Conservation (phyloP, 495 filamentous ascomycete species). For the Neurospora sp. region DNA sequence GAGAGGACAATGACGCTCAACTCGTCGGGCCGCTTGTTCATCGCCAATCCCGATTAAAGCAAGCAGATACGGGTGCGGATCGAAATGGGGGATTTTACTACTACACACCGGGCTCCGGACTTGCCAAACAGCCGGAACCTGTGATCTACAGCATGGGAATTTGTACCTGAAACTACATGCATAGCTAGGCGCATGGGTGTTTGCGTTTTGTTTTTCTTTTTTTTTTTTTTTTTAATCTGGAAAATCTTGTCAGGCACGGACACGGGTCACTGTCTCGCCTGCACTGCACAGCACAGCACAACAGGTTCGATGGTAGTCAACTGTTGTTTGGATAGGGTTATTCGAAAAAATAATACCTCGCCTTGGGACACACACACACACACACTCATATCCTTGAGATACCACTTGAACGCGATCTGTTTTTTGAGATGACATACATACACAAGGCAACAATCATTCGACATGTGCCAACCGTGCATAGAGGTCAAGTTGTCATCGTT, state of each 20-base stretch:
- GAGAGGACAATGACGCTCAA: slow-evolving; percentile 82
- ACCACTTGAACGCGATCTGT: not conserved
- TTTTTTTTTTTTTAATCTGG: not conserved
- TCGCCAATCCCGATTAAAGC: slow-evolving; percentile 81
- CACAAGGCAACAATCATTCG: not conserved
- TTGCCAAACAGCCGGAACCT: not conserved
- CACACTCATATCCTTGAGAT: not conserved
- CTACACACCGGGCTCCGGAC: not conserved
- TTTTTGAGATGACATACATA: not conserved
- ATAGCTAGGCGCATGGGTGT: not conserved
- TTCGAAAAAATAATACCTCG: not conserved
- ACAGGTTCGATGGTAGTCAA: not conserved
- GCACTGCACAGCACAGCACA: not conserved
- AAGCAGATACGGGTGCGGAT: not conserved
- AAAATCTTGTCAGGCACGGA: not conserved
- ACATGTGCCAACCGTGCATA: not conserved
- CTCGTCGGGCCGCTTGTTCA: slow-evolving; percentile 61
- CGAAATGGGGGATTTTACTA: not conserved
- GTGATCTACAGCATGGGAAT: not conserved
- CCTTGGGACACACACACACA: not conserved
- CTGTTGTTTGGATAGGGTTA: not conserved
- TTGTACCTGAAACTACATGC: not conserved
- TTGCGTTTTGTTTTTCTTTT: not conserved
- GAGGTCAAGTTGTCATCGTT: not conserved
- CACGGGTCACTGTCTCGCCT: not conserved